Evolutionary conservation across 2,329 filamentous ascomycete genomes (phyloP), one percentile per base, ranked within the genome.

Genomic region (Ophiostoma piceae): DNA sequence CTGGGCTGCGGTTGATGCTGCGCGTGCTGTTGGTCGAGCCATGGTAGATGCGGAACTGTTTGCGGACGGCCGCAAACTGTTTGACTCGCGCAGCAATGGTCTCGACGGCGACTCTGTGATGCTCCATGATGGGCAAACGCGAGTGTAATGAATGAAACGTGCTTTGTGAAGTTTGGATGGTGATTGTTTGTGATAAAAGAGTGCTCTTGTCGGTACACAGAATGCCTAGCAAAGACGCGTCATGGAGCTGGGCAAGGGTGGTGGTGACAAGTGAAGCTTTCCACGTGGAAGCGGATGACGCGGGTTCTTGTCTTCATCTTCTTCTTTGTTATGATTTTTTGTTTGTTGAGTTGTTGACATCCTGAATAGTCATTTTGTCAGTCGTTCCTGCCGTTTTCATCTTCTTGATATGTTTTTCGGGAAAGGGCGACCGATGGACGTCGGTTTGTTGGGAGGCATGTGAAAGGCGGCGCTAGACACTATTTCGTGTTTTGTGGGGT

Each of bases 11-110:
- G 26, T 81, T 79, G 8, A 82, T 82, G 35, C 84, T 83, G 7
- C 91, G 87, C 51, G 91, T 93, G 78, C 87, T 91, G 79, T 92
- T 92, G 37, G 90, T 92, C 0, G 89, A 88, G 72, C 91, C 91
- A 79, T 93, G 90, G 74, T 88, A 90, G 76, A 93, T 88, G 22
- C 90, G 84, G 78, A 91, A 93, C 2, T 88, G 85, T 75, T 81
- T 77, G 71, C 80, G 77, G 11, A 74, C 76, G 2, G 77, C 75
- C 68, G 82, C 76, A 73, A 86, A 85, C 4, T 80, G 75, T 71
- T 78, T 77, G 43, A 85, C 79, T 12, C 62, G 62, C 62, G 62
- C 62, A n/a, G 62, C 35, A 39, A 65, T 39, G 11, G 62, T n/a
- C 35, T 65, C 35, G 35, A 65, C 35, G 3, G 62, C 19, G 8